Evolutionary conservation across 345 rosid species (phyloP), one percentile per base, ranked within the genome.

Genomic region (Cardamine resedifolia): DNA sequence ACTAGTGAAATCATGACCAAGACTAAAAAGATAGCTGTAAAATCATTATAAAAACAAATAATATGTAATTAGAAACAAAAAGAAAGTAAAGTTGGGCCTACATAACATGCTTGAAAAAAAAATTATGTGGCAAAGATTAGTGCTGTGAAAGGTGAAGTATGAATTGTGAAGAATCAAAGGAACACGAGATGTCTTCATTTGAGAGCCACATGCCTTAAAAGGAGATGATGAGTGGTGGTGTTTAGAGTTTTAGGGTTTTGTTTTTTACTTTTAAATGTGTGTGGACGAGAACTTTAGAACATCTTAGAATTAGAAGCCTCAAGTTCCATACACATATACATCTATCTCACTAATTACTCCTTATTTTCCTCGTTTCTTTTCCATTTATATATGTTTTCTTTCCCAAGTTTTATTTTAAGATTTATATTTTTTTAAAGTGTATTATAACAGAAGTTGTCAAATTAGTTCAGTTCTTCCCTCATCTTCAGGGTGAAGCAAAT

Each of bases 151-250:
- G 26, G 53, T 14, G 39, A 63, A 44, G 38, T 38, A 64, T 58
- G 48, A 49, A 60, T 7, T 49, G 30, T 36, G 67, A 71, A 49
- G 67, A 59, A 33, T 71, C 67, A 34, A 59, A 59, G 49, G 10
- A 36, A 70, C 74, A 70, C 67, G 74, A 59, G 74, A 70, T 70
- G 75, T 48, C 74, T 70, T 70, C 67, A 59, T 59, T 48, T 59
- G 50, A 59, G 20, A 71, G 68, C 75, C 75, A 60, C 75, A 60
- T 71, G 41, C 52, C 41, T 71, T 48, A 10, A 70, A 57, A 48
- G 21, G 31, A 60, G 30, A 12, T 60, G 21, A 18, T 60, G 60
- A 49, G 60, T 60, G 68, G 52, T 60, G 20, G 23, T 34, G 26
- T 27, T 49, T 36, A 18, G 7, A 45, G 50, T 66, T 66, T 34